phyloP scores from a whole-genome alignment of 805 yeast genomes.

The Ogataea trehalophila region DNA sequence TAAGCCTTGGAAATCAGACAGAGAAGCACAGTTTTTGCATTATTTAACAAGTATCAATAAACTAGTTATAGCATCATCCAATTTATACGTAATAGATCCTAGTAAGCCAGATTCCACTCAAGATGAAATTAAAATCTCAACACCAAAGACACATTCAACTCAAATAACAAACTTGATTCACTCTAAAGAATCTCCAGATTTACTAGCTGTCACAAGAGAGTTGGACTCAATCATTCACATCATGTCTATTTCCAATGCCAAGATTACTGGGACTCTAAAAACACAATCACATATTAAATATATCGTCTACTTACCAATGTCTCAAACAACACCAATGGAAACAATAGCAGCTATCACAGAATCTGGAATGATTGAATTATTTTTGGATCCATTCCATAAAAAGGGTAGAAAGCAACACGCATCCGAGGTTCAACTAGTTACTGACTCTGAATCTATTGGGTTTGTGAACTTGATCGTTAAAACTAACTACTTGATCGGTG shows the following conservation, averaged over 20 bases:
- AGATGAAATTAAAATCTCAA: conserved; percentile 30
- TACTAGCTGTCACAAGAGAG: conserved; percentile 32
- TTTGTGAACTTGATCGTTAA: conserved; percentile 10
- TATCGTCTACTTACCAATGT: conserved; percentile 24
- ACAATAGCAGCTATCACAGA: conserved; percentile 24
- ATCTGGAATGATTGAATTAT: conserved; percentile 22
- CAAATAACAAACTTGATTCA: conserved; percentile 33
- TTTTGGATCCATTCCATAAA: conserved; percentile 15
- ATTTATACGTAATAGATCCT: conserved; percentile 29
- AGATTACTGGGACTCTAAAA: conserved; percentile 29
- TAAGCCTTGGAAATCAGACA: conserved; percentile 16
- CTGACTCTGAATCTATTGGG: conserved; percentile 11
- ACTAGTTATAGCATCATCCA: conserved; percentile 26
- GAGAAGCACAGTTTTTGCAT: conserved; percentile 14
- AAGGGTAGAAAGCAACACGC: conserved; percentile 17
- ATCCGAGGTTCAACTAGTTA: conserved; percentile 11
- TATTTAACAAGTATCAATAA: conserved; percentile 7
- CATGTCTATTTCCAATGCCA: conserved; percentile 28
- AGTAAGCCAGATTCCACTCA: conserved; percentile 15
- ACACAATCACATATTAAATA: conserved; percentile 30
- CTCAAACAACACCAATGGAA: conserved; percentile 26
- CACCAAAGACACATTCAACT: conserved; percentile 30
- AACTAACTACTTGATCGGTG: conserved; percentile 10
- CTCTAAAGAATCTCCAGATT: conserved; percentile 28
- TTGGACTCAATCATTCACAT: conserved; percentile 30